Conservation (phyloP, 1,139 yeast genomes). For the Schizosaccharomyces versatilis region DNA sequence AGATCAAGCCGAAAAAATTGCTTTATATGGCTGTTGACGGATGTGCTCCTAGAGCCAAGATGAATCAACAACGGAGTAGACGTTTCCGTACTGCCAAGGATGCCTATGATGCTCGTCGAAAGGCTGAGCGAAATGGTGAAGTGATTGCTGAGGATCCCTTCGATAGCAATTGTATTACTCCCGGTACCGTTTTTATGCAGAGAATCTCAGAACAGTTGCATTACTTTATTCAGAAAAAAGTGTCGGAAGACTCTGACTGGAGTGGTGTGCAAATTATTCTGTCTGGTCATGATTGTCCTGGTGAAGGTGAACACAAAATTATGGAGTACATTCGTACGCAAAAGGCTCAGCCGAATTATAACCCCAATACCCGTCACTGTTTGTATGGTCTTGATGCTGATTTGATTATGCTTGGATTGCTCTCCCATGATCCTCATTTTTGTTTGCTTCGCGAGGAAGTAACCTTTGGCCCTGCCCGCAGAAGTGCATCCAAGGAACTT, state of each 20-base stretch:
- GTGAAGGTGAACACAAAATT: constrained; percentile 96
- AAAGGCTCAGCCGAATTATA: constrained; percentile 63
- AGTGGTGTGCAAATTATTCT: constrained; percentile 59
- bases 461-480: constrained; percentile 43
- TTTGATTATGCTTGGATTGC: constrained; percentile 80
- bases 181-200: constrained; percentile 96
- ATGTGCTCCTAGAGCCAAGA: constrained; percentile 94
- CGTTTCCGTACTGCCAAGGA: constrained; percentile 89
- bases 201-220: constrained; percentile 59
- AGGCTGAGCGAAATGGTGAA: constrained; percentile 41
- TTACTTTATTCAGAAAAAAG: constrained; percentile 76
- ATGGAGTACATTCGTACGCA: constrained; percentile 82
- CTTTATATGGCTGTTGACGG: constrained; percentile 98
- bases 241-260: constrained; percentile 81
- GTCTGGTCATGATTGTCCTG: constrained; percentile 94
- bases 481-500: constrained; percentile 26
- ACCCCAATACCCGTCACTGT: constrained; percentile 80
- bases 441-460: constrained; percentile 91
- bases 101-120: constrained; percentile 48
- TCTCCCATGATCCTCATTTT: constrained; percentile 92
- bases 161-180: constrained; percentile 93
- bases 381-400: constrained; percentile 96
- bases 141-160: constrained; percentile 38
- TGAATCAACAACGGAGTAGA: constrained; percentile 94
- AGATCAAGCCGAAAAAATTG: constrained; percentile 65